Conservation (phyloP, 352 stramenopile species). For the Globisporangium spiculum region DNA sequence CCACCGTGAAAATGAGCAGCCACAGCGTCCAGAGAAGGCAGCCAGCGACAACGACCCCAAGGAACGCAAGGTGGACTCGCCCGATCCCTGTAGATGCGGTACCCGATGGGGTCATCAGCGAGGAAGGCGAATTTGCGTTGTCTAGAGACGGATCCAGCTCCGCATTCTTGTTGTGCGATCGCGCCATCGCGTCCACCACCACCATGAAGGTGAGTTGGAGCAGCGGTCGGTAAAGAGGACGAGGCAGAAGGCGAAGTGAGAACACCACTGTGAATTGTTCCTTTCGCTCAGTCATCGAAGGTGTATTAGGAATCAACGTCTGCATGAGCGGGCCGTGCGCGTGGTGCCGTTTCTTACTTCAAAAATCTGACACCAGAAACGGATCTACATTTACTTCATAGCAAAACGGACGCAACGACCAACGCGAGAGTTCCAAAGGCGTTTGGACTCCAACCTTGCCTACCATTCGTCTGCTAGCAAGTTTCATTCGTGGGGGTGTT, state of each 20-base stretch:
- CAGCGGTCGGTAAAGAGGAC: not conserved
- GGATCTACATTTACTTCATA: not conserved
- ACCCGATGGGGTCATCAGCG: not conserved
- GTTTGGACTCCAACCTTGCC: too few species aligned
- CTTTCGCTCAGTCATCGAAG: not conserved
- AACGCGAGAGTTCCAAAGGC: too few species aligned
- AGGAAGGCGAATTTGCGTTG: not conserved
- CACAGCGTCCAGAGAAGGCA: not conserved
- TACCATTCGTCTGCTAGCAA: too few species aligned
- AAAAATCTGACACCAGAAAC: not conserved
- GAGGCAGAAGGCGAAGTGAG: not conserved
- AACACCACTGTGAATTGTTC: not conserved
- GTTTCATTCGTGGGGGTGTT: too few species aligned
- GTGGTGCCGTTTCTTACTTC: not conserved
- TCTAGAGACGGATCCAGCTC: not conserved
- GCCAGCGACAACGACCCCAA: not conserved
- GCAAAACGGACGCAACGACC: not conserved
- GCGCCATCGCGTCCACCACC: not conserved
- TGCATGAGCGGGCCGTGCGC: not conserved
- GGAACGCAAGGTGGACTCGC: not conserved
- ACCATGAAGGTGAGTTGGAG: not conserved
- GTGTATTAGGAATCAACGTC: not conserved
- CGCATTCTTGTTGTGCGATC: not conserved
- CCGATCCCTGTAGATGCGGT: not conserved
- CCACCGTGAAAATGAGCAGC: not conserved